A percentile compares a stretch with the other conserved stretches of the same genome.
Evolutionary conservation across 495 filamentous ascomycete genomes (phyloP).

Genomic region (Penicillium macrosclerotiorum): DNA sequence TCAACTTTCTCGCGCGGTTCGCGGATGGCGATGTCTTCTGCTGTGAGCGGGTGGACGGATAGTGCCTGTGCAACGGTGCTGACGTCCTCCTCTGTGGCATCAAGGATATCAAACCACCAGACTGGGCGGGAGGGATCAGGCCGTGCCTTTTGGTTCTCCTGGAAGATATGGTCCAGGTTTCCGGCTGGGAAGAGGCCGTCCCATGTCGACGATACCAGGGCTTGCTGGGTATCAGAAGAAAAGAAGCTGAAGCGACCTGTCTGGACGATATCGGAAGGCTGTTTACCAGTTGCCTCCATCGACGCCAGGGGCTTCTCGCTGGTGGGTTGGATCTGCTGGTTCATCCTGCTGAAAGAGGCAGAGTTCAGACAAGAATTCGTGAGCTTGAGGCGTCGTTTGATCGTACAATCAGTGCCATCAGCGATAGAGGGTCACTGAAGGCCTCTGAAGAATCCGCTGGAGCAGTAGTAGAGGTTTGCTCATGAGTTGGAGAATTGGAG

Average conservation of each 20-base stretch:
- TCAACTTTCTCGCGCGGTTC: slow-evolving; percentile 96
- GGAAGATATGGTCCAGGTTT: slow-evolving; percentile 71
- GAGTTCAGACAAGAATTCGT: too few species aligned
- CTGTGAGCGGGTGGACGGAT: slow-evolving; percentile 84
- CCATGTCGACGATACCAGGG: slow-evolving; percentile 72
- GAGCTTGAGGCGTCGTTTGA: too few species aligned
- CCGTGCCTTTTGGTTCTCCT: slow-evolving; percentile 45
- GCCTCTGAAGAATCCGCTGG: too few species aligned
- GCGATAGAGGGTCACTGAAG: too few species aligned
- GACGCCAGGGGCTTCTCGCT: too few species aligned
- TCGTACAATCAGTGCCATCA: neutral
- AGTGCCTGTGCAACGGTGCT: slow-evolving; percentile 75
- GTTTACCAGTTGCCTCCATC: too few species aligned
- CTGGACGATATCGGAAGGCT: neutral
- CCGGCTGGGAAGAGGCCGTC: slow-evolving; percentile 73
- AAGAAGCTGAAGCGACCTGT: slow-evolving; percentile 79
- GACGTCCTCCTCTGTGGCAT: slow-evolving; percentile 81
- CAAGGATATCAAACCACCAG: slow-evolving; percentile 90
- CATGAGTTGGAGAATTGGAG: neutral
- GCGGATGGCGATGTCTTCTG: slow-evolving; percentile 85
- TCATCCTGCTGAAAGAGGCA: neutral
- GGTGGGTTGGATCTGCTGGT: neutral
- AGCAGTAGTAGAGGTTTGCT: too few species aligned
- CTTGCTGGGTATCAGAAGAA: slow-evolving; percentile 75
- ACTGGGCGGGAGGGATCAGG: slow-evolving; percentile 43